phyloP scores from a whole-genome alignment of 2,329 filamentous ascomycete genomes.

The Microdochium paspali region DNA sequence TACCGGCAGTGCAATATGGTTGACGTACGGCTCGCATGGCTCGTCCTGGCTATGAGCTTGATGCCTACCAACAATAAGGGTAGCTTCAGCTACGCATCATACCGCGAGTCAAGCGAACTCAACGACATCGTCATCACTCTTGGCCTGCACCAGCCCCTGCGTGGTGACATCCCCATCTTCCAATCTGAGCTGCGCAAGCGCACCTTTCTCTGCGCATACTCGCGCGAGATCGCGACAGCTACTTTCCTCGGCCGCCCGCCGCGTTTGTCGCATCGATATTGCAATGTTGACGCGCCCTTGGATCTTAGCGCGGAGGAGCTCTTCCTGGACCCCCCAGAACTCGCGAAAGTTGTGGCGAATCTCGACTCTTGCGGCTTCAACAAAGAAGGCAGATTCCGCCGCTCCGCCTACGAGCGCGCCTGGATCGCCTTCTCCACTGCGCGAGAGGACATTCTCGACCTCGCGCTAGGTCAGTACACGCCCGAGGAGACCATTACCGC shows the following conservation, averaged over 20 bases:
- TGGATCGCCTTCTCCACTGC: conserved; percentile 14
- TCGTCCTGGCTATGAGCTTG: conserved; percentile 14
- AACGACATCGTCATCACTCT: conserved; percentile 18
- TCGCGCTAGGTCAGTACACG: conserved; percentile 19
- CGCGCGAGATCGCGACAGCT: conserved; percentile 17
- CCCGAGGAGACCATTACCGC: conserved; percentile 14
- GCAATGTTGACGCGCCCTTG: conserved; percentile 15
- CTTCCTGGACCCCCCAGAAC: conserved; percentile 13
- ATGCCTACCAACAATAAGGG: conserved; percentile 15
- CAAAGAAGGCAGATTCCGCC: conserved; percentile 10
- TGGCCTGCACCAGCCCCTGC: conserved; percentile 20
- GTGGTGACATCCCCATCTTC: conserved; percentile 19
- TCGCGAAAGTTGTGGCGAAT: conserved; percentile 12
- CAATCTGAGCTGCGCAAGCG: conserved; percentile 18
- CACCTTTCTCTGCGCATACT: conserved; percentile 14
- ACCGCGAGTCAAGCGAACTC: conserved; percentile 19
- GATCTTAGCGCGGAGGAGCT: conserved; percentile 18
- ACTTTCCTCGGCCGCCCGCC: conserved; percentile 23
- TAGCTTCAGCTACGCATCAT: conserved; percentile 16
- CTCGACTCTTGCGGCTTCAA: conserved; percentile 20
- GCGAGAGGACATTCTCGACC: conserved; percentile 24
- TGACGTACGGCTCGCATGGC: conserved; percentile 22
- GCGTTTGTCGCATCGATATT: conserved; percentile 21
- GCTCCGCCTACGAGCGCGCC: conserved; percentile 14
- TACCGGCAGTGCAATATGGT: conserved; percentile 20